These are phyloP conservation scores for Phylloporus arenicola DNA, from an alignment of 768 basidiomycete species.

Conservation along the genomic window DNA sequence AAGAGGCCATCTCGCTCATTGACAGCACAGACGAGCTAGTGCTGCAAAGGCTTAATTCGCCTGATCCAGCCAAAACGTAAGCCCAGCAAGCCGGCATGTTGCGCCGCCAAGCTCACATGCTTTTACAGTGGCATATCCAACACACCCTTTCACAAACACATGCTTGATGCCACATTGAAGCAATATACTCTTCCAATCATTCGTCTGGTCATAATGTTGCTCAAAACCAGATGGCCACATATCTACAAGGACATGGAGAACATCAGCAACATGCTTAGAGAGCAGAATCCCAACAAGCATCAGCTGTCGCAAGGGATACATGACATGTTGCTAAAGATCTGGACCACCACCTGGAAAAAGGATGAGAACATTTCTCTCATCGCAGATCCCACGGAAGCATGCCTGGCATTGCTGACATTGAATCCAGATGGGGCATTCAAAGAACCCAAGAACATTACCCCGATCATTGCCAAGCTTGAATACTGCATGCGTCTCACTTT, in stretches of 20 bases:
- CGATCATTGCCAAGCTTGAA: conserved; percentile 2
- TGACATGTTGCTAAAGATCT: neutral
- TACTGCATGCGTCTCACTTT: conserved; percentile 9
- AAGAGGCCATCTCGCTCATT: neutral
- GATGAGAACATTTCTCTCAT: neutral
- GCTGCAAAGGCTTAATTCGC: conserved; percentile 4
- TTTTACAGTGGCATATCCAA: conserved; percentile 18
- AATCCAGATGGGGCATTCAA: conserved; percentile 17
- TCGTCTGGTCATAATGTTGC: neutral
- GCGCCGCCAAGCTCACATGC: neutral
- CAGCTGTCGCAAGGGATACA: conserved; percentile 3
- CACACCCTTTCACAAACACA: conserved; percentile 20
- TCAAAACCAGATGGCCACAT: neutral
- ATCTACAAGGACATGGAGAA: neutral
- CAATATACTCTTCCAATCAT: conserved; percentile 8
- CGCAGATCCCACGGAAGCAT: neutral
- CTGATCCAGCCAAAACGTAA: conserved; percentile 5
- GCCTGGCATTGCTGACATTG: neutral
- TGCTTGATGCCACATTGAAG: conserved; percentile 4
- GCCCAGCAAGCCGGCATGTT: neutral
- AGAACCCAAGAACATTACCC: conserved; percentile 1
- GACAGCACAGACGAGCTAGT: conserved; percentile 4
- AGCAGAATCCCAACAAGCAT: too few relatives aligned
- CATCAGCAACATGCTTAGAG: too few relatives aligned
- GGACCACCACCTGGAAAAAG: conserved; percentile 9